Percentiles rank a stretch among this genome's conserved stretches.
These are phyloP conservation scores for Hortaea sp. DNA, from an alignment of 2,329 filamentous ascomycete species.

Conservation along the genomic window DNA sequence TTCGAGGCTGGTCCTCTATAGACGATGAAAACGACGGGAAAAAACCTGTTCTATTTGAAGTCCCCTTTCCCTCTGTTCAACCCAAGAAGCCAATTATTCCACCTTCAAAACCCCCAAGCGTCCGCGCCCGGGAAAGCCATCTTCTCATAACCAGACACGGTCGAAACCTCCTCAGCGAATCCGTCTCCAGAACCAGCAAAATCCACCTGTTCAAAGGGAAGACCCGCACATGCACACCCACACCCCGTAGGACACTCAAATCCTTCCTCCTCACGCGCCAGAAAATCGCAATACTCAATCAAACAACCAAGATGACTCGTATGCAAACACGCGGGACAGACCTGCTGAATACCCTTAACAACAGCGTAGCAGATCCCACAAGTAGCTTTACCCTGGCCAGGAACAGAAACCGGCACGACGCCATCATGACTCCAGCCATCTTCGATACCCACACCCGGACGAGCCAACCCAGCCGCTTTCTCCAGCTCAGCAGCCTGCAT, in stretches of 20 bases:
- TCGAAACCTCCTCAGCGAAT: no score
- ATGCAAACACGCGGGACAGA: slow-evolving; percentile 22
- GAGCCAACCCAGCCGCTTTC: slow-evolving; percentile 40
- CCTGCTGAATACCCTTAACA: slow-evolving; percentile 17
- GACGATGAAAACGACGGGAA: no score
- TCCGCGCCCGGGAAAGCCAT: no score
- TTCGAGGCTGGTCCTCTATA: no score
- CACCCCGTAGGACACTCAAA: slow-evolving; percentile 23
- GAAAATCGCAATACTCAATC: slow-evolving; percentile 2
- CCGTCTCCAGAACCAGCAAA: neutral
- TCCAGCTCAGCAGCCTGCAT: slow-evolving; percentile 48
- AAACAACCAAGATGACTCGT: slow-evolving; percentile 19
- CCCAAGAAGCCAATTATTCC: no score
- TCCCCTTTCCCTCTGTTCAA: no score
- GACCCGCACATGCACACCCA: slow-evolving; percentile 18
- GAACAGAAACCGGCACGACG: neutral
- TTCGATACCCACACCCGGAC: neutral
- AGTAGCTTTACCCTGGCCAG: slow-evolving; percentile 5
- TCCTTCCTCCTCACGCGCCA: slow-evolving; percentile 5
- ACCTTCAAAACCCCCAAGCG: no score
- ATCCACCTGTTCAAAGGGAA: slow-evolving; percentile 7
- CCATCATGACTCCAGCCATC: neutral
- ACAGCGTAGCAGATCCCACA: slow-evolving; percentile 21
- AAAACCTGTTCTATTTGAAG: no score
- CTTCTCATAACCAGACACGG: no score